phyloP scores from a whole-genome alignment of 1,284 basidiomycete species.

The Fomitopsis pinicola region DNA sequence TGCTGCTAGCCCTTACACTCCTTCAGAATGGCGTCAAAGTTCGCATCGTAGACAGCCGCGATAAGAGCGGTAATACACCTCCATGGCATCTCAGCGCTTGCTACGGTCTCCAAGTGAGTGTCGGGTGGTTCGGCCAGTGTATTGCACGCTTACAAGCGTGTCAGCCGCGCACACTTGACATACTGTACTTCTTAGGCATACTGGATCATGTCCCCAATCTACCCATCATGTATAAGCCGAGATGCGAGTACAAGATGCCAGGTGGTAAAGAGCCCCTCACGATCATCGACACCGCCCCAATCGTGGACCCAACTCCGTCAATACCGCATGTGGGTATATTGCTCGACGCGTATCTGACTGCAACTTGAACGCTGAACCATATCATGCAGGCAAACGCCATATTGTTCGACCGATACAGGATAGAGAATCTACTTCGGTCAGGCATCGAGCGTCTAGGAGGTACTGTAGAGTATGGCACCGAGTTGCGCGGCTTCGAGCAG shows the following conservation, averaged over 20 bases:
- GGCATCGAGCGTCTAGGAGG: constrained; percentile 20
- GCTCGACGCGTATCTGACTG: too few relatives aligned
- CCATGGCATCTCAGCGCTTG: constrained; percentile 16
- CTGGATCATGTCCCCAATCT: constrained; percentile 4
- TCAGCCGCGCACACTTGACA: constrained; percentile 12
- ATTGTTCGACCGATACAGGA: constrained; percentile 21
- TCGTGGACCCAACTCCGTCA: constrained; percentile 7
- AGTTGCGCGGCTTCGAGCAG: constrained; percentile 22
- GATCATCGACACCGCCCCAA: background rate
- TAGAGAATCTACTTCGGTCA: constrained; percentile 23
- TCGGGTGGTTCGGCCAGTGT: too few relatives aligned
- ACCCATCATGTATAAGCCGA: background rate
- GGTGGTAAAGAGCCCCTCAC: constrained; percentile 4
- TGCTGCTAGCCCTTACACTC: constrained; percentile 15
- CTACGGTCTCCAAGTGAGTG: constrained; percentile 20
- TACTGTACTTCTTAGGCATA: constrained; percentile 10
- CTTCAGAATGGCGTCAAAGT: constrained; percentile 20
- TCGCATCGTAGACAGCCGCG: constrained; percentile 30
- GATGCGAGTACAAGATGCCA: constrained; percentile 9
- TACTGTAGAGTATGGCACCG: constrained; percentile 25
- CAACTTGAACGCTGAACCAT: background rate
- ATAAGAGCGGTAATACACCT: constrained; percentile 9
- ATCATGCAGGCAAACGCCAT: constrained; percentile 10
- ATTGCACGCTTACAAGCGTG: background rate
- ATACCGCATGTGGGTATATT: constrained; percentile 12